Evolutionary conservation across 2,329 filamentous ascomycete genomes (phyloP).

Genomic region (Sodiomyces alkalinus): DNA sequence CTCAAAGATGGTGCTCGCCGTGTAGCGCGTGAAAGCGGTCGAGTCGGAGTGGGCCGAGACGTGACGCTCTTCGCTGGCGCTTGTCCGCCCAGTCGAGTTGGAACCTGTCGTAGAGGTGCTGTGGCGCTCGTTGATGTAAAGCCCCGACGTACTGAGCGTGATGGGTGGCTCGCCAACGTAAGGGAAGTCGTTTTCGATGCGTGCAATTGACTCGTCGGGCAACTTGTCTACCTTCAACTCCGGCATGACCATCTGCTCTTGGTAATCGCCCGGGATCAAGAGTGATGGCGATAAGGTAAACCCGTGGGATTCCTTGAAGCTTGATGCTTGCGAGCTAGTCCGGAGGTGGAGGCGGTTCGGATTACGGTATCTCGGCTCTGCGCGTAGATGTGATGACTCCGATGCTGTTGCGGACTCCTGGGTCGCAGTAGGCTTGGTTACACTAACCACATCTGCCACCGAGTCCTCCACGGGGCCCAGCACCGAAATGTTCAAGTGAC

Average conservation of each 20-base stretch:
- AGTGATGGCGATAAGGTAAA: constrained; percentile 46
- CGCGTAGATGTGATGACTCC: constrained; percentile 37
- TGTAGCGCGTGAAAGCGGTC: constrained; percentile 38
- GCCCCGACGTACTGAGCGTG: constrained; percentile 15
- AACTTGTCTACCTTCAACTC: constrained; percentile 6
- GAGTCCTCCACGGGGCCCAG: constrained; percentile 27
- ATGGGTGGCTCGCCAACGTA: constrained; percentile 19
- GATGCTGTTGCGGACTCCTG: no score
- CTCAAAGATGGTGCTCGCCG: constrained; percentile 30
- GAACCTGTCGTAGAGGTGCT: constrained; percentile 42
- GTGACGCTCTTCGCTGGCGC: constrained; percentile 34
- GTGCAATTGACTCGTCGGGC: constrained; percentile 18
- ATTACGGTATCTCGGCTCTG: constrained; percentile 16
- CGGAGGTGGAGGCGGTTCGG: constrained; percentile 17
- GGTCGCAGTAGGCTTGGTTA: no score
- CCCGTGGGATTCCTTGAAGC: constrained; percentile 42
- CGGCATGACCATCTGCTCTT: constrained; percentile 31
- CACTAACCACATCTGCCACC: no score
- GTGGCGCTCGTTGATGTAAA: constrained; percentile 25
- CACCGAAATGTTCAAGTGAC: constrained; percentile 26
- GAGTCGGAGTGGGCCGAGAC: constrained; percentile 37
- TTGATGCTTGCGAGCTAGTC: constrained; percentile 31
- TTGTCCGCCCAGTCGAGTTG: constrained; percentile 28
- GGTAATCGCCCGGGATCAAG: constrained; percentile 45
- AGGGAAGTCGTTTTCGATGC: constrained; percentile 17